Percentiles rank a stretch among this genome's conserved stretches.
Evolutionary conservation across 768 basidiomycete species (phyloP).

Genomic region (Amanita thiersii): DNA sequence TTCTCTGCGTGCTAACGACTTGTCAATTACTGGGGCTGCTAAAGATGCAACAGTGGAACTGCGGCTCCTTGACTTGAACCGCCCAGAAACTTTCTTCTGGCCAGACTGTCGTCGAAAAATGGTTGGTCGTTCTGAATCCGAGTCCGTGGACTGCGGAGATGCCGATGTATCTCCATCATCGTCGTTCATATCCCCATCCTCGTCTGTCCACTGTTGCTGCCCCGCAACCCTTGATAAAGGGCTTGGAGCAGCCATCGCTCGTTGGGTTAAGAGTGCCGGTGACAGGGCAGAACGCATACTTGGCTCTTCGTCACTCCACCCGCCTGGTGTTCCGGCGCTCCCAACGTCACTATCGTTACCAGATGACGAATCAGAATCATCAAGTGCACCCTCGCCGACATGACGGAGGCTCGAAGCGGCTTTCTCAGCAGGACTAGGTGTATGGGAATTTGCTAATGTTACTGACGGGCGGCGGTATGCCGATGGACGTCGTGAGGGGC

Average conservation of each 20-base stretch:
- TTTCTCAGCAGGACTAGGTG: slow-evolving; percentile 30
- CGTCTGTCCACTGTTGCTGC: slow-evolving; percentile 47
- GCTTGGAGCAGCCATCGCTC: slow-evolving; percentile 42
- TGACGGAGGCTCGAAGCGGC: slow-evolving; percentile 41
- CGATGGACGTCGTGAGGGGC: slow-evolving; percentile 6
- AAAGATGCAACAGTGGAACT: slow-evolving; percentile 64
- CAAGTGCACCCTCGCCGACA: slow-evolving; percentile 70
- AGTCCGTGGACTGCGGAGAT: slow-evolving; percentile 60
- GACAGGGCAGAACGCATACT: slow-evolving; percentile 21
- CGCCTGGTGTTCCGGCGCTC: slow-evolving; percentile 20
- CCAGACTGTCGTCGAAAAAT: slow-evolving; percentile 24
- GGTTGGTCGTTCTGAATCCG: slow-evolving; percentile 40
- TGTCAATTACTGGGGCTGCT: slow-evolving; percentile 28
- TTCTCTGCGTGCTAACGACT: slow-evolving; percentile 33
- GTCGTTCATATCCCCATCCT: slow-evolving; percentile 23
- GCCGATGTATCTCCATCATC: slow-evolving; percentile 50
- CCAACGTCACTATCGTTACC: slow-evolving; percentile 26
- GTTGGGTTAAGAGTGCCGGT: slow-evolving; percentile 22
- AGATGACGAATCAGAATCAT: slow-evolving; percentile 66
- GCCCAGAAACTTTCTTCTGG: slow-evolving; percentile 23
- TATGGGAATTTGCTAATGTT: slow-evolving; percentile 20
- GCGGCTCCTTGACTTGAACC: slow-evolving; percentile 41
- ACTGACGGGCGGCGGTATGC: slow-evolving; percentile 13
- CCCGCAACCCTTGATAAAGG: slow-evolving; percentile 55
- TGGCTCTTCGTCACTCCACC: slow-evolving; percentile 28